Conservation (phyloP, 78 protist genomes). For the Dictyostelium firmibasis region DNA sequence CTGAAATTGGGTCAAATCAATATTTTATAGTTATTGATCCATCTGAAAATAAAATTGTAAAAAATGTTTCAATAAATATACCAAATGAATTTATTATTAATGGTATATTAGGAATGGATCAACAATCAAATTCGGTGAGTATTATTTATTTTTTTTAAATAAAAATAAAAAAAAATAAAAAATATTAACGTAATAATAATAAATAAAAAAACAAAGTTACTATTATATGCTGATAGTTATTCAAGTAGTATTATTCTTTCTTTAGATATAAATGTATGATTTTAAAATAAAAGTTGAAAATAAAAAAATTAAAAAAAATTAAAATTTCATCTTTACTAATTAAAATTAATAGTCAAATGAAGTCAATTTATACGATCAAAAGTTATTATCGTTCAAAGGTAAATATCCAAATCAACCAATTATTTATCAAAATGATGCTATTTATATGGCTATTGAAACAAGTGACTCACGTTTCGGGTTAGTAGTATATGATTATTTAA, state of each 20-base stretch:
- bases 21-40: neutral
- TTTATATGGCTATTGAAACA: neutral
- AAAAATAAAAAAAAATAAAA: neutral
- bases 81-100: neutral
- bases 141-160: neutral
- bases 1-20: neutral
- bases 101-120: neutral
- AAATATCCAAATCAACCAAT: neutral
- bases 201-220: too few relatives aligned
- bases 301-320: neutral
- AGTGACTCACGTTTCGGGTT: neutral
- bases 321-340: neutral
- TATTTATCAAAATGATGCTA: neutral
- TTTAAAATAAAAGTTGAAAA: too few relatives aligned
- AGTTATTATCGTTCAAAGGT: neutral
- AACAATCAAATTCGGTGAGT: neutral
- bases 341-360: neutral
- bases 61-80: neutral
- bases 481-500: neutral
- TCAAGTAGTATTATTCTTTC: neutral
- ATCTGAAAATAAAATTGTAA: neutral
- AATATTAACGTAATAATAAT: too few relatives aligned
- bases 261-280: neutral
- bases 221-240: neutral
- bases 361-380: neutral